Base-by-base conservation (phyloP, 768 basidiomycete genomes). In the Lentinus tigrinus region DNA sequence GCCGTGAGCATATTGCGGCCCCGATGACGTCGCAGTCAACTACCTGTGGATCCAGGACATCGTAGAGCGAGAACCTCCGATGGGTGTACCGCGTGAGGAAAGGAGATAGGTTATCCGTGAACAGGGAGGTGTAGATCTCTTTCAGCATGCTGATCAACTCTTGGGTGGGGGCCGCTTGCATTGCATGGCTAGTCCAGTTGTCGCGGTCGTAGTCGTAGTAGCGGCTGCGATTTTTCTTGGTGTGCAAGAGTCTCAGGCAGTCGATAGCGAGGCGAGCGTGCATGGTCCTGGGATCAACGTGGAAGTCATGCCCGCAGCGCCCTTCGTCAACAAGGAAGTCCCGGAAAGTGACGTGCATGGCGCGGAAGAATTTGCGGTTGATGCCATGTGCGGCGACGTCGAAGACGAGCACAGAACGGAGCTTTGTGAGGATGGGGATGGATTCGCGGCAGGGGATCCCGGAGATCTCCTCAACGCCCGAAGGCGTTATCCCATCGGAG, bases 311-410 rank as follows among this genome's bases (percentile, higher is more conserved):
- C 9, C n/a, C 24, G 36, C 47, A 56, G 27, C 47, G 54, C 8
- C 17, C 2, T 11, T 27, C 5, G 23, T 56, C 54, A 5, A 56
- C 3, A 36, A 47, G 44, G 54, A 56, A 56, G 9, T 49, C 28
- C 4, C n/a, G 31, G 47, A 56, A 56, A 13, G 34, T 48, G 19
- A 31, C 44, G 19, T 56, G 54, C 36, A 56, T 47, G 13, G 54
- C 34, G 14, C 34, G 46, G 26, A 42, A 23, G 14, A 9, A 2
- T 24, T 14, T 43, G 31, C 31, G 11, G 7, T 7, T 3, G 7
- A 6, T 31, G 7, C 31, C 28, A 10, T 4, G 31, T n/a, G 23
- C 21, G 43, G 37, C 36, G 23, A 14, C 21, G 44, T 48, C 23
- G 23, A 17, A 47, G 21, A 48, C 4, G 21, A 56, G 21, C 0